Percentiles rank a stretch among this genome's conserved stretches.
Conservation (phyloP, 2,329 filamentous ascomycete species). For the Thyridium curvatum region DNA sequence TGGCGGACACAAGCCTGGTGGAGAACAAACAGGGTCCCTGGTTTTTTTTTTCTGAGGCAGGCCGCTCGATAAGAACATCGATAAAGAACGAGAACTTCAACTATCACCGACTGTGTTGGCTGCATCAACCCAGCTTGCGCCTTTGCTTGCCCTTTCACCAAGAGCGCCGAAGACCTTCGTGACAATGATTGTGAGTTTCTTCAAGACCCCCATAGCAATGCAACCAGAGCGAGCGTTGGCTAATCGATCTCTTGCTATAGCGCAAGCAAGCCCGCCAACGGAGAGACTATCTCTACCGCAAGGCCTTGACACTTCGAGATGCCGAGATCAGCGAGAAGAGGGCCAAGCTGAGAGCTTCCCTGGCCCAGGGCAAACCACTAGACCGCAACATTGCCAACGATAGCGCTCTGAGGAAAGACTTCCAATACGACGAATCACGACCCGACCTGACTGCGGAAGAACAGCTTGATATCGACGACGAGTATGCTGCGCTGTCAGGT, state of each 20-base stretch:
- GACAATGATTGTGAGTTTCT: constrained; percentile 10
- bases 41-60: too few relatives aligned
- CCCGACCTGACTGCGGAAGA: constrained; percentile 62
- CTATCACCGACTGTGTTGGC: too few relatives aligned
- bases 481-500: constrained; percentile 87
- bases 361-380: constrained; percentile 83
- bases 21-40: too few relatives aligned
- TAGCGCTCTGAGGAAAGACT: constrained; percentile 76
- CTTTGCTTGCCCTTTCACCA: too few relatives aligned
- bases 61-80: too few relatives aligned
- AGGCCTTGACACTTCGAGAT: constrained; percentile 79
- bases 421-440: constrained; percentile 85
- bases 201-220: too few relatives aligned
- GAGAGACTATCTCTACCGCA: constrained; percentile 84
- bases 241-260: constrained; percentile 22
- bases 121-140: too few relatives aligned
- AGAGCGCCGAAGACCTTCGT: too few relatives aligned
- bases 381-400: constrained; percentile 82
- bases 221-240: too few relatives aligned
- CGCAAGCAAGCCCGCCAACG: constrained; percentile 72
- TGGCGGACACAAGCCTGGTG: too few relatives aligned
- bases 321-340: constrained; percentile 91
- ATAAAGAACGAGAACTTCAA: too few relatives aligned
- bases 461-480: constrained; percentile 73
- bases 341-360: constrained; percentile 75